Evolutionary conservation across 306 rosid species (phyloP), one percentile per base, ranked within the genome.

Genomic region (Acacia crassicarpa): DNA sequence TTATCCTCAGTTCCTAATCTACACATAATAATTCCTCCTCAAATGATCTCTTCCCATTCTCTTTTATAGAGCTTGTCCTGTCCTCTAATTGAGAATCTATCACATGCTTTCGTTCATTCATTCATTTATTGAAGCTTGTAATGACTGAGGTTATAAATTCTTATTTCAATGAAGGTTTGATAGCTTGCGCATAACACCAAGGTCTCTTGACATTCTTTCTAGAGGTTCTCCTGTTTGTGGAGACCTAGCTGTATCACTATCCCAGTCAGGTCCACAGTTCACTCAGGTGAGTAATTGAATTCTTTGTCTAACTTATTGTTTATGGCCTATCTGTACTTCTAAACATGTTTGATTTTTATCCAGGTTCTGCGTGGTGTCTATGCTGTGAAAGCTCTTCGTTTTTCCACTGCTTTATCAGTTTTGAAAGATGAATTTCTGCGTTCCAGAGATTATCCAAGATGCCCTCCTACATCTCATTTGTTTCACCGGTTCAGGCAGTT

Each of bases 161-260:
- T 79, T 84, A 67, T 89, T 19, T 83, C 45, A 84, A 80, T 91
- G 88, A 85, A 96, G 99, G 89, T 96, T 96, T 90, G 99, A 96
- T 81, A 93, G 99, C 94, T 78, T 96, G 92, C 97, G 98, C 66
- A 88, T 96, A 84, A 96, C 98, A 77, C 99, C 97, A 70, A 90
- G 94, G 84, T 96, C 99, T 79, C 94, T 96, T 81, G 94, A 93
- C 88, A 92, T 96, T 84, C 97, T 96, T 73, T 91, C 99, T 80
- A 89, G 96, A 81, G 99, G 99, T 70, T 88, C 99, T 81, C 98
- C 98, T 73, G 97, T 96, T 80, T 96, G 99, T 89, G 99, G 99
- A 85, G 99, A 96, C 86, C 92, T 96, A 85, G 95, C 99, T 66
- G 99, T 96, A 83, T 90, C 99, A 84, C 89, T 96, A 78, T 96